Base-by-base conservation (phyloP, 2,329 filamentous ascomycete genomes). In the Cadophora luteo-olivacea region DNA sequence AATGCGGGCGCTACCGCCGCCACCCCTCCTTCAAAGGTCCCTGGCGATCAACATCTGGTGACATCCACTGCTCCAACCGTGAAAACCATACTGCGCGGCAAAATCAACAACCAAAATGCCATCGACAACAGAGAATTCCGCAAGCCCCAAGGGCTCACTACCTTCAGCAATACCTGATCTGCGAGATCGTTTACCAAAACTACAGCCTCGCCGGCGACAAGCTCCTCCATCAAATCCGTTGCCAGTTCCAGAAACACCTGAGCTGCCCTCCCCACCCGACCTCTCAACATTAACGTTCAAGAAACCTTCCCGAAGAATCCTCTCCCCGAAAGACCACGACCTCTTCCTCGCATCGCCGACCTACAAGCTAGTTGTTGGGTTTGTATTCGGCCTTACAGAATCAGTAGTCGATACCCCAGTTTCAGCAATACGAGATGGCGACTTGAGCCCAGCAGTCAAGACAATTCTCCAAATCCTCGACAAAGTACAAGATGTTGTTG, bases 381-480 rank as follows among this genome's bases (percentile, higher is more conserved):
- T 97, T 81, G 85, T 97, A 70, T 97, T 97, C 80, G 87, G 88
- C 11, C 87, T 99, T 25, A 90, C 94, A 55, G 94, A 97, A 75
- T 89, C 92, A 4, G 92, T 97, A 55, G 83, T 88, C 61, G 89
- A 92, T 76, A 87, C 84, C 33, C 88, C 91, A 7, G 86, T 91
- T 70, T 91, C 91, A 2, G 83, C 90, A 6, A 81, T 88, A 68
- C 83, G 84, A 32, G 82, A 86, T n/a, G 73, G 74, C 41, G 83
- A 87, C 54, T 80, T 89, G n/a, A 88, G 90, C 72, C 81, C 84
- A 19, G 80, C 85, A 3, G 82, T 97, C 65, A 82, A 83, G 68
- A 84, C 86, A 16, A 87, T 98, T 38, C 79, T 97, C 49, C 77
- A 80, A 19, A 88, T 97, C 24, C 84, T 99, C 12, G 85, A 91